Conservation (phyloP, 2,329 filamentous ascomycete genomes). For the Pseudogymnoascus sp. region DNA sequence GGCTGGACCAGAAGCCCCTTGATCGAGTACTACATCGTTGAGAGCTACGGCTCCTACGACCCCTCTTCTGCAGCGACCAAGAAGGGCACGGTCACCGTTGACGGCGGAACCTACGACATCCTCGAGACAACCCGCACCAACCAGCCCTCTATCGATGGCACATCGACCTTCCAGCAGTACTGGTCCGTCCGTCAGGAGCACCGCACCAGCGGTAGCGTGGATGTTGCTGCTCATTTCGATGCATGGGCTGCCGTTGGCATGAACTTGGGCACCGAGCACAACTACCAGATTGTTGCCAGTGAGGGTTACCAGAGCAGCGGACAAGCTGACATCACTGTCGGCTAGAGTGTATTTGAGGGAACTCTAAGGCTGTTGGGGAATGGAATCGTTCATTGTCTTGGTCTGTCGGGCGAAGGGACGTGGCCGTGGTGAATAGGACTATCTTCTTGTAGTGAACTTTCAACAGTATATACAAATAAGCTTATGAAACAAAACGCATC, state of each 20-base stretch:
- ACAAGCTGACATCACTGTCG: constrained; percentile 38
- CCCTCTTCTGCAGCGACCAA: constrained; percentile 39
- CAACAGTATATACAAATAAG: not conserved
- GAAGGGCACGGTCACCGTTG: constrained; percentile 43
- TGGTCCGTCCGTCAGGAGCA: constrained; percentile 43
- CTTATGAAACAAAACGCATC: no score
- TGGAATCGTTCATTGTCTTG: not conserved
- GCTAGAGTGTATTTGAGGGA: not conserved
- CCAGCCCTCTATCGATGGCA: constrained; percentile 36
- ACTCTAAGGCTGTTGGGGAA: not conserved
- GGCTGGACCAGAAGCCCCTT: constrained; percentile 46
- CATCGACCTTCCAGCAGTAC: constrained; percentile 43
- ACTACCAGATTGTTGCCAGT: constrained; percentile 47
- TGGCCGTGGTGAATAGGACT: not conserved
- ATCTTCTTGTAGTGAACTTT: constrained; percentile 4
- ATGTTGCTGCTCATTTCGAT: constrained; percentile 41
- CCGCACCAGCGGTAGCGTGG: constrained; percentile 42
- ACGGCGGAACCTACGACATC: constrained; percentile 44
- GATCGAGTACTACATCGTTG: constrained; percentile 54
- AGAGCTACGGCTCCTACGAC: constrained; percentile 42
- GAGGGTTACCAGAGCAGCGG: constrained; percentile 45
- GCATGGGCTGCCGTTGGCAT: constrained; percentile 40
- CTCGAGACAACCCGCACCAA: constrained; percentile 31
- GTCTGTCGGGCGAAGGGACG: not conserved
- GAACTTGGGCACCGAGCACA: constrained; percentile 35